Percentiles rank a stretch among this genome's conserved stretches.
phyloP scores from a whole-genome alignment of 371 early-diverging fungal species.

The Furculomyces boomerangus region DNA sequence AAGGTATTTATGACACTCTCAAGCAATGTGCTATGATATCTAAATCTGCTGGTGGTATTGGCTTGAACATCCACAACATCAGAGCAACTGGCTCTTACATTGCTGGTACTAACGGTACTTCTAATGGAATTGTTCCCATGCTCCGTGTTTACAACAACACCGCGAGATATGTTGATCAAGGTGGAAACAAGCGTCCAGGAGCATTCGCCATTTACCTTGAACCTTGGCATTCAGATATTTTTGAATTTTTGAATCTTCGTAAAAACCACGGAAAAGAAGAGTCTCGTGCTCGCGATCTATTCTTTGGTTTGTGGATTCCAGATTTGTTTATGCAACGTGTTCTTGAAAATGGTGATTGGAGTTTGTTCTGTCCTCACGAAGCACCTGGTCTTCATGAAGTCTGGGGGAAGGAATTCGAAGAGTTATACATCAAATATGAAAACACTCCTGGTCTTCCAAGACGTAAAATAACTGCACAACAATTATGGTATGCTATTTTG shows the following conservation, averaged over 20 bases:
- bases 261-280: constrained; percentile 99
- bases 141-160: constrained; percentile 97
- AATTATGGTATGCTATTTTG: constrained; percentile 97
- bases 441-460: constrained; percentile 56
- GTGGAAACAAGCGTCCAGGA: constrained; percentile 98
- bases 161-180: constrained; percentile 97
- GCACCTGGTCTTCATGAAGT: constrained; percentile 81
- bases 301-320: constrained; percentile 97
- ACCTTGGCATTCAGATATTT: constrained; percentile 99
- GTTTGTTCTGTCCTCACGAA: constrained; percentile 94
- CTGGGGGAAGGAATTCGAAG: constrained; percentile 93
- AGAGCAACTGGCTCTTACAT: constrained; percentile 91
- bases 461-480: constrained; percentile 86
- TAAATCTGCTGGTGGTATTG: constrained; percentile 98
- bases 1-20: constrained; percentile 96
- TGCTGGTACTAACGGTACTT: constrained; percentile 93
- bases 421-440: constrained; percentile 84
- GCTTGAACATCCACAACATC: constrained; percentile 91
- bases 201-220: constrained; percentile 98
- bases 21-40: constrained; percentile 96
- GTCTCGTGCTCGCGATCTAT: constrained; percentile 90
- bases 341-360: constrained; percentile 88
- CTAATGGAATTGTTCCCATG: constrained; percentile 98
- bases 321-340: constrained; percentile 99
- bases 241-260: constrained; percentile 93